A percentile compares a stretch with the other conserved stretches of the same genome.
phyloP scores from a whole-genome alignment of 768 basidiomycete species.

The Trametes villosa region DNA sequence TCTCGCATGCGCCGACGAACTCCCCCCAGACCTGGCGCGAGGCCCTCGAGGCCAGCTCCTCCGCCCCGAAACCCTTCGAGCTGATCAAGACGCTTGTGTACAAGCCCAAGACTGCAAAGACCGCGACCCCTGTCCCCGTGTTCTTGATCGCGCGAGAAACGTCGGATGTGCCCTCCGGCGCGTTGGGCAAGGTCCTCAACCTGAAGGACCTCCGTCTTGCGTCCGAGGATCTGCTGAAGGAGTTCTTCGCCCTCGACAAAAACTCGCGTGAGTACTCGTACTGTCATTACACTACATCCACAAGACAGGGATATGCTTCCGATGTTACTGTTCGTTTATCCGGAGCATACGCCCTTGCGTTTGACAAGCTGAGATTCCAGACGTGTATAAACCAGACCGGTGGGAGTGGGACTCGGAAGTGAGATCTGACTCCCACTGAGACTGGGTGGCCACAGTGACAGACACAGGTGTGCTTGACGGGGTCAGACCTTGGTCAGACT shows the following conservation, averaged over 20 bases:
- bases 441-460: too few species aligned
- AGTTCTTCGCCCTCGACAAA: slow-evolving; percentile 85
- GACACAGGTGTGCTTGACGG: too few species aligned
- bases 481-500: too few species aligned
- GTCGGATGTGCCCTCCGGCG: slow-evolving; percentile 79
- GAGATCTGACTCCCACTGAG: too few species aligned
- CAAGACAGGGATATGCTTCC: too few species aligned
- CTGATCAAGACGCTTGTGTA: slow-evolving; percentile 89
- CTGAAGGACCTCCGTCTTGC: slow-evolving; percentile 90
- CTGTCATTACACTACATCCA: neutral
- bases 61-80: slow-evolving; percentile 63
- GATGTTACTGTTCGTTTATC: neutral
- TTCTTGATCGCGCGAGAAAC: slow-evolving; percentile 85
- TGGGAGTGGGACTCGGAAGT: too few species aligned
- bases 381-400: too few species aligned
- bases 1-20: slow-evolving; percentile 64
- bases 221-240: slow-evolving; percentile 80
- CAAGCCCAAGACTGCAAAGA: slow-evolving; percentile 97
- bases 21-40: slow-evolving; percentile 82
- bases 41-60: slow-evolving; percentile 56
- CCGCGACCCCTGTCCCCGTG: slow-evolving; percentile 80
- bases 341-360: too few species aligned
- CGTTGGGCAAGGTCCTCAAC: slow-evolving; percentile 78
- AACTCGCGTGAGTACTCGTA: slow-evolving; percentile 77
- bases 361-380: too few species aligned